These are phyloP conservation scores for Notholithocarpus densiflorus DNA, from an alignment of 306 rosid genomes.

Conservation along the genomic window DNA sequence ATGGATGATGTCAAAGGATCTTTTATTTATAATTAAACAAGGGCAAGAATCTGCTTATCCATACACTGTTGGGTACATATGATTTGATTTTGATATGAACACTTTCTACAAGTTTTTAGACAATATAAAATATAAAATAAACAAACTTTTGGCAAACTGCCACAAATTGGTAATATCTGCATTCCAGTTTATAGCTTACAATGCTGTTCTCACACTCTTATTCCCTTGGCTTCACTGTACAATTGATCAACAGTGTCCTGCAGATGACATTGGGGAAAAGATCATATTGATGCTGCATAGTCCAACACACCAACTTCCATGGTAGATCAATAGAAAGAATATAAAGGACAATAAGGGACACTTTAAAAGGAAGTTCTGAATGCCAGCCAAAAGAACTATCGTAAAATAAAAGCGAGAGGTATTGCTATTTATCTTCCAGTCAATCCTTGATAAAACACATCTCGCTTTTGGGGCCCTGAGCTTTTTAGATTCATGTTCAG, in stretches of 20 bases:
- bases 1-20: background rate
- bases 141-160: background rate
- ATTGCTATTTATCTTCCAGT: too few relatives aligned
- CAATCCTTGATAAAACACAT: too few relatives aligned
- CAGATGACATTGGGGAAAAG: constrained; percentile 7
- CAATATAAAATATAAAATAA: background rate
- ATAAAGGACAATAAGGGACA: background rate
- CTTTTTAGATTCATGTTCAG: too few relatives aligned
- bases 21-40: background rate
- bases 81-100: background rate
- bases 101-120: background rate
- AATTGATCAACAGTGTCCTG: constrained; percentile 66
- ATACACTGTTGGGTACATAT: background rate
- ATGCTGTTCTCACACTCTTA: constrained; percentile 20
- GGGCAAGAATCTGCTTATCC: background rate
- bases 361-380: background rate
- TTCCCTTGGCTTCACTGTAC: constrained; percentile 62
- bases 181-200: background rate
- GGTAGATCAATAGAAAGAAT: background rate
- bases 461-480: too few relatives aligned
- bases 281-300: background rate
- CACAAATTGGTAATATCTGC: constrained; percentile 12
- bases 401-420: too few relatives aligned
- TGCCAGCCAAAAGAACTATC: background rate
- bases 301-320: background rate